Base-by-base conservation (phyloP, 1,139 yeast species). In the Candida smagusa region DNA sequence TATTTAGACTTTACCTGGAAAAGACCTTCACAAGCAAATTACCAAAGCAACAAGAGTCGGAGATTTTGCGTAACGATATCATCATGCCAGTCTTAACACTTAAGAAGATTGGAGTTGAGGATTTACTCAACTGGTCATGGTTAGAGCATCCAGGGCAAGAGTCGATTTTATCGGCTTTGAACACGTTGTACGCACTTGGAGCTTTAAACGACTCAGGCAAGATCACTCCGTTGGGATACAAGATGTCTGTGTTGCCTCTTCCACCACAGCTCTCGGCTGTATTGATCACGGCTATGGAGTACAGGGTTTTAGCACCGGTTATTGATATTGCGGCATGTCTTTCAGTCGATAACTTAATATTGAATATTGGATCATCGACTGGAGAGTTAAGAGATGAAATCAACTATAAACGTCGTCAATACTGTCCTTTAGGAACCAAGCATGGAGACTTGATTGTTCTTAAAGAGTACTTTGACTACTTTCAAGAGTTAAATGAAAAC, bases 241-340 rank as follows among this genome's bases (percentile, higher is more conserved):
- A 85, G 52, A 89, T 92, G 95, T 89, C 95, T 0, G 73, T 87
- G 7, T 68, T 92, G 43, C 98, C 98, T 0, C 73, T 94, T 19
- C 84, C 90, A 11, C 98, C 98, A 0, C 94, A 87, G 52, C 69
- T 94, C 30, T 86, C 96, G n/a, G 89, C 88, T 0, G 97, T 89
- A 8, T 69, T 90, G 38, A 68, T 90, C 34, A 73, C 76, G 28
- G 96, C 96, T 0, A 65, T 73, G 43, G 79, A 77, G 34, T 58
- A 58, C 33, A 79, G 77, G 0, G 81, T 81, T 21, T 61, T 88
- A 13, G 62, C 67, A 2, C 77, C 83, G 2, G 95, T 87, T 2
- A 73, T 92, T 28, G 97, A 92, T 56, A 87, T 94, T 36, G 94
- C 86, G 1, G 81, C 97, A 0, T 90, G 97, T 61, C 71, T 94